Base-by-base conservation (phyloP, 1,139 yeast species). In the Suhomyces maxii region DNA sequence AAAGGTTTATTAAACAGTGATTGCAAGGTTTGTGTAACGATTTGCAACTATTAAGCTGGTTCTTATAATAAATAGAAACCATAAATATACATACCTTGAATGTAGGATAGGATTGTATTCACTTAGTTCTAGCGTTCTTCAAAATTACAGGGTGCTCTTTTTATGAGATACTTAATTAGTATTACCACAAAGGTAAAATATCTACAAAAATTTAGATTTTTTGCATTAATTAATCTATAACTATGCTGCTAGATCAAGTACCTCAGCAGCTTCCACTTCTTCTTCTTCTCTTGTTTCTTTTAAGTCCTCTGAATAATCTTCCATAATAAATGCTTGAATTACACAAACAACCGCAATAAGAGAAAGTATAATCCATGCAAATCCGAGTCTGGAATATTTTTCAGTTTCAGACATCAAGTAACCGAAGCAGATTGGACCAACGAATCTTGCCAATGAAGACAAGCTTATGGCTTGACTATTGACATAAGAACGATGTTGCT, bases 351-450 rank as follows among this genome's bases (percentile, higher is more conserved):
- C 46, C 1, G 79, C 67, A 30, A 81, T 53, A 2, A 63, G 44
- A 39, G 77, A 63, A 44, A 77, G 59, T 3, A 68, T 48, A 63
- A 72, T 71, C 84, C 86, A 83, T 0, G 83, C 75, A 7, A 80
- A 49, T 63, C 79, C 77, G 0, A 75, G 80, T 37, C 70, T 60
- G 8, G 69, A 65, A 32, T 62, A 55, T 11, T 57, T 58, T 35
- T 52, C 52, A 13, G 44, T 38, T 9, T 40, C 9, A 2, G 83
- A 68, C 76, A 82, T 80, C 35, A 83, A 53, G 44, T 62, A 65
- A 8, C 88, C 88, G 83, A 84, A 82, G 1, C 69, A 36, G 12
- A 81, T 59, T 0, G 89, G 89, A 2, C 83, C 86, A 1, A 79
- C 40, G 46, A 79, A 82, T 50, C 88, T 62, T 0, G 86, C 84